Evolutionary conservation across 441 rosid species (phyloP).

Genomic region (Geranium incanum): DNA sequence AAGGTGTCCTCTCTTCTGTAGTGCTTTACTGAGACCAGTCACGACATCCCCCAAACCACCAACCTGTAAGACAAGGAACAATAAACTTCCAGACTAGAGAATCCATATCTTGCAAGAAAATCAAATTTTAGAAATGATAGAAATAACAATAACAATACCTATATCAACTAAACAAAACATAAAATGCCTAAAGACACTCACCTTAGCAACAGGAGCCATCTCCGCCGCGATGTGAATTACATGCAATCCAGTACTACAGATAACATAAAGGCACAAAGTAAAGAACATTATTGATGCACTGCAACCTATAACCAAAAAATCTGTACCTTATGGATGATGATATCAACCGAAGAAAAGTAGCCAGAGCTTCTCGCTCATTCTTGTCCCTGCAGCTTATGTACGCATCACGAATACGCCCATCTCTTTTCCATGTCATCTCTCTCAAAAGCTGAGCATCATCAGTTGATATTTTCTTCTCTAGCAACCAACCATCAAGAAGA

Average conservation of each 20-base stretch:
- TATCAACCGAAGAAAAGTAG: conserved; percentile 54
- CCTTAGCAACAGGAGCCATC: conserved; percentile 99
- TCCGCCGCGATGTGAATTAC: conserved; percentile 91
- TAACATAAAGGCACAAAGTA: conserved; percentile 34
- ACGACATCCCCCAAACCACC: conserved; percentile 98
- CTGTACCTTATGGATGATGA: conserved; percentile 57
- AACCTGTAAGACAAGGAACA: conserved; percentile 40
- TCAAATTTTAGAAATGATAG: not conserved
- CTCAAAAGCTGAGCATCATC: conserved; percentile 61
- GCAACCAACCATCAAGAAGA: conserved; percentile 86
- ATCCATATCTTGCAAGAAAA: not conserved
- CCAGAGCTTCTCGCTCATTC: conserved; percentile 54
- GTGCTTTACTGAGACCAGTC: conserved; percentile 83
- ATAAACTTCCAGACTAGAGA: conserved; percentile 4
- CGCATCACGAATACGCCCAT: conserved; percentile 47
- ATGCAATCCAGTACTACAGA: conserved; percentile 78
- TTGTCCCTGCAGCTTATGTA: conserved; percentile 61
- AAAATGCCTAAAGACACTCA: conserved; percentile 30
- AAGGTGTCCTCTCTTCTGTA: conserved; percentile 87
- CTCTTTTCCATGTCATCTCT: conserved; percentile 82
- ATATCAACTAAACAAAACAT: conserved; percentile 14
- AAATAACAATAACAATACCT: not conserved
- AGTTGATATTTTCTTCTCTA: conserved; percentile 66
- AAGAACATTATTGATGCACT: conserved; percentile 14
- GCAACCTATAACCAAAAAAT: conserved; percentile 5